Base-by-base conservation (phyloP, 495 filamentous ascomycete genomes). In the Xylaria cubensis region DNA sequence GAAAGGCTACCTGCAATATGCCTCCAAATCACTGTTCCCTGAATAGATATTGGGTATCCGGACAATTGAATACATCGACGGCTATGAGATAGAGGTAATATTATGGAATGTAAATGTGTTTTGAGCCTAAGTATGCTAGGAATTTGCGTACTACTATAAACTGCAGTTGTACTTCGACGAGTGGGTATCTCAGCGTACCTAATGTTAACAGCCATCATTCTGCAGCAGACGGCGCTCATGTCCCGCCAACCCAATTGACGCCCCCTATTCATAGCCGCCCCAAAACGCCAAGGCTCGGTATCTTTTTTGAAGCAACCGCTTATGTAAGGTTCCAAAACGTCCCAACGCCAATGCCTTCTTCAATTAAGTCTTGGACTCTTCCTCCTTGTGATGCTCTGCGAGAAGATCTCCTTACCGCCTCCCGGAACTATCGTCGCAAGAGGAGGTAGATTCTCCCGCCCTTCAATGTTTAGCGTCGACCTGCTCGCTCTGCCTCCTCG, bases 371-470 rank as follows among this genome's bases (percentile, higher is more conserved):
- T 75, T 8, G 86, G 86, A 75, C 86, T 88, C 80, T 87, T 86
- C 77, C 86, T 86, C 77, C 84, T 82, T 71, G 78, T 72, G 42
- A 80, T 75, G 39, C 85, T 83, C 68, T 85, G 77, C 36, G 77
- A 75, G 61, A 81, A 78, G 15, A 81, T 75, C 53, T 79, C 77
- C 46, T 79, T 70, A 62, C 79, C 79, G 48, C 75, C 76, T 48
- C 77, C 77, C 34, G 77, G 77, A 17, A 78, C 53, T 15, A 78
- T 24, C 0, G 70, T 65, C 17, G 78, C 80, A 48, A 84, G 77
- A 3, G 81, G 85, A 10, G 86, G 87, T 51, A 88, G 72, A 74
- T 92, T 92, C 77, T 92, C 90, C 32, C 87, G 81, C 9, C 89
- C 91, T 56, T 90, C 90, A 56, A 80, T 59, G 64, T 74, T 79